These are phyloP conservation scores for Rhizomucor pusillus DNA, from an alignment of 371 early-diverging fungal genomes.

Conservation along the genomic window DNA sequence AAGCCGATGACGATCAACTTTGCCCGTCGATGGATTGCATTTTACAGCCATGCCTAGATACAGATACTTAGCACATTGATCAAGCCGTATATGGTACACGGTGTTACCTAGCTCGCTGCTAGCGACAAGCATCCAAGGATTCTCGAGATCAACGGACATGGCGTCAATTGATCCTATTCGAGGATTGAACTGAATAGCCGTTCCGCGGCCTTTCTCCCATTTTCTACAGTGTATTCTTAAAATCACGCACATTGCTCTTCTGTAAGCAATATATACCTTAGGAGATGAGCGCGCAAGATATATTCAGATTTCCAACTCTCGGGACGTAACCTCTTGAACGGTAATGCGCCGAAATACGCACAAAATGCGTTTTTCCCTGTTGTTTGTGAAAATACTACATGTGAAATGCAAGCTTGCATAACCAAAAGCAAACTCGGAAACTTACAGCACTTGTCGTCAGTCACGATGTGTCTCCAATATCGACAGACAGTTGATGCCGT, in stretches of 20 bases:
- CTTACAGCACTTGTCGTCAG: constrained; percentile 50
- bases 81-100: neutral
- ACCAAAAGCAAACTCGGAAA: neutral
- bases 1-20: constrained; percentile 34
- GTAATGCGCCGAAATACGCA: constrained; percentile 41
- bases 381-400: neutral
- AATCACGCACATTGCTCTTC: too few species aligned
- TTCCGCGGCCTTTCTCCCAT: constrained; percentile 48
- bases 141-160: constrained; percentile 38
- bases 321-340: constrained; percentile 34
- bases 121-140: constrained; percentile 33
- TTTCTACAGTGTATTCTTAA: constrained; percentile 23
- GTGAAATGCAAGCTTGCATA: neutral
- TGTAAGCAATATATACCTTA: constrained; percentile 24
- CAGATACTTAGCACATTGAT: neutral
- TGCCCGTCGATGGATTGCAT: constrained; percentile 46
- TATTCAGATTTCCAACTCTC: constrained; percentile 55
- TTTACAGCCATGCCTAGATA: constrained; percentile 34
- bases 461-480: constrained; percentile 47
- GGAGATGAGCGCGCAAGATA: constrained; percentile 40
- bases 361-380: constrained; percentile 50
- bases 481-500: constrained; percentile 39
- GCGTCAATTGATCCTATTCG: constrained; percentile 39
- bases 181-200: constrained; percentile 37
- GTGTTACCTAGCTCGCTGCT: constrained; percentile 32